Evolutionary conservation across 352 stramenopile genomes (phyloP).

Genomic region (Phytophthora meadii): DNA sequence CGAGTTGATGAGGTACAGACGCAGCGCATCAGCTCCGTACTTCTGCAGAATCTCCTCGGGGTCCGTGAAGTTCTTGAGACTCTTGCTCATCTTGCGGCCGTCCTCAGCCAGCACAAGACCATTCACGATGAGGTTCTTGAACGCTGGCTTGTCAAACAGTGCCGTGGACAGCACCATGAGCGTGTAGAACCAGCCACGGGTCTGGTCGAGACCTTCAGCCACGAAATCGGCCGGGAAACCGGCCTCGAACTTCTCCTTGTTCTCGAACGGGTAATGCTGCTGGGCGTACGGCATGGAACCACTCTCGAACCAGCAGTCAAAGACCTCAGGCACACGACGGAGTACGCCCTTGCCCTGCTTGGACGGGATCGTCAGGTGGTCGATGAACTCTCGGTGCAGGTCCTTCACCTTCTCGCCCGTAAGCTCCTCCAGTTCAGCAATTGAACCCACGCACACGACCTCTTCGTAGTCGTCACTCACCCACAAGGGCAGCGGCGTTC

Average conservation of each 20-base stretch:
- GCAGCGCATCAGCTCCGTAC: slow-evolving; percentile 98
- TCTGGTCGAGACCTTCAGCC: slow-evolving; percentile 99
- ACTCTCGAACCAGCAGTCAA: slow-evolving; percentile 99
- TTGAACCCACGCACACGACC: slow-evolving; percentile 97
- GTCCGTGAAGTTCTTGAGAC: slow-evolving; percentile 99
- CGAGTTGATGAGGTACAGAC: slow-evolving; percentile 99
- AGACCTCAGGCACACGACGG: slow-evolving; percentile 92
- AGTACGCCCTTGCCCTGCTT: slow-evolving; percentile 91
- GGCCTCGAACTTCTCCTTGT: slow-evolving; percentile 97
- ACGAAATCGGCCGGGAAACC: slow-evolving; percentile 99
- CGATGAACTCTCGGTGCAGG: slow-evolving; percentile 98
- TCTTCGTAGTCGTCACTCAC: slow-evolving; percentile 97
- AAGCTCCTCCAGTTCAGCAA: slow-evolving; percentile 96
- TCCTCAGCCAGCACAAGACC: slow-evolving; percentile 98
- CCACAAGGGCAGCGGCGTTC: slow-evolving; percentile 99
- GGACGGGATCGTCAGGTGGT: slow-evolving; percentile 98
- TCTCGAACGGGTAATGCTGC: slow-evolving; percentile 99
- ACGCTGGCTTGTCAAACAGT: slow-evolving; percentile 99
- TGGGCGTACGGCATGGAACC: slow-evolving; percentile 99
- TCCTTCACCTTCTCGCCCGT: slow-evolving; percentile 94
- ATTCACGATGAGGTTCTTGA: slow-evolving; percentile 99
- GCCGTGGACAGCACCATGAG: slow-evolving; percentile 99
- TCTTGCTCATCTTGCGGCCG: slow-evolving; percentile 99
- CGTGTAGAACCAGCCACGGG: slow-evolving; percentile 99
- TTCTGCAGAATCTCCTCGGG: slow-evolving; percentile 94